Conservation (phyloP, 768 basidiomycete genomes). For the Lactarius trivialis region DNA sequence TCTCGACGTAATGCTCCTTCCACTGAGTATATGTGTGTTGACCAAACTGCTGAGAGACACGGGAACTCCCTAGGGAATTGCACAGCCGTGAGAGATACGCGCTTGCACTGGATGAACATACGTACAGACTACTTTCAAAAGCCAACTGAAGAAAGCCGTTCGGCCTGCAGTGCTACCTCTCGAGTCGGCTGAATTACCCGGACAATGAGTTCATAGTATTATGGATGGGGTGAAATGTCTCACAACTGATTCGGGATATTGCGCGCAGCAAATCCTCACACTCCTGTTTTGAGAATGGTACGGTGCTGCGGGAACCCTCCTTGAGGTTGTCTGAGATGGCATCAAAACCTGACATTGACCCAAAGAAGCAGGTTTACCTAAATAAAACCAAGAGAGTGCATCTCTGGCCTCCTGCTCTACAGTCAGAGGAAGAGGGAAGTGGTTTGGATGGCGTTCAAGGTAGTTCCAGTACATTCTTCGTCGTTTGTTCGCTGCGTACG, state of each 20-base stretch:
- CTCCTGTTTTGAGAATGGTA: conserved; percentile 49
- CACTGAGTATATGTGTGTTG: conserved; percentile 30
- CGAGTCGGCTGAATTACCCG: neutral
- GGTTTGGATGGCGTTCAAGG: conserved; percentile 43
- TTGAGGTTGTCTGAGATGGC: conserved; percentile 43
- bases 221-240: neutral
- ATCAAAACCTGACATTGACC: neutral
- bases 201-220: neutral
- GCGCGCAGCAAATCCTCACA: conserved; percentile 45
- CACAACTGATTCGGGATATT: conserved; percentile 21
- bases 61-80: conserved; percentile 33
- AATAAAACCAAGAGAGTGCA: conserved; percentile 46
- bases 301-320: conserved; percentile 37
- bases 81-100: neutral
- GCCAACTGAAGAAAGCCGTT: conserved; percentile 43
- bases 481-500: conserved; percentile 14
- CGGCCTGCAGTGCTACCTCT: conserved; percentile 36
- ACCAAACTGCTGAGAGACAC: conserved; percentile 42
- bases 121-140: conserved; percentile 44
- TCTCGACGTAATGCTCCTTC: conserved; percentile 22
- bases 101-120: neutral
- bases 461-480: conserved; percentile 49
- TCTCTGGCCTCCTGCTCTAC: conserved; percentile 44
- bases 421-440: conserved; percentile 36
- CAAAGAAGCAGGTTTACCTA: conserved; percentile 25